These are phyloP conservation scores for Hemileccinum rubropunctum DNA, from an alignment of 768 basidiomycete genomes.

Conservation along the genomic window DNA sequence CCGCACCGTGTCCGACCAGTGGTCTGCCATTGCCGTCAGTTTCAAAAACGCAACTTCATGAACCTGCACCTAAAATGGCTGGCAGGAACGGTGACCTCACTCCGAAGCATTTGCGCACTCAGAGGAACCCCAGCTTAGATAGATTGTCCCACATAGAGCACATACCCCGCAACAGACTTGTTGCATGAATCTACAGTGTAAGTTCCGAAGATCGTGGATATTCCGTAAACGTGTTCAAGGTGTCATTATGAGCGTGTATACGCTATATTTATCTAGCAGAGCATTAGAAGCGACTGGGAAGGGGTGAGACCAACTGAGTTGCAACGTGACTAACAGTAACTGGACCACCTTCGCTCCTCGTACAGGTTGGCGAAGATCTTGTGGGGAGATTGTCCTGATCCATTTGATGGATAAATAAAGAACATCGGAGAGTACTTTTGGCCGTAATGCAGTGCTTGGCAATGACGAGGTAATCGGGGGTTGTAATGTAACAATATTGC, in stretches of 20 bases:
- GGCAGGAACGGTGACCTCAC: too few relatives aligned
- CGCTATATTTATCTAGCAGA: too few relatives aligned
- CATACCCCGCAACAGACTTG: too few relatives aligned
- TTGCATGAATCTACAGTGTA: too few relatives aligned
- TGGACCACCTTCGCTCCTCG: neutral
- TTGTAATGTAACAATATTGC: neutral
- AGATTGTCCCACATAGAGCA: too few relatives aligned
- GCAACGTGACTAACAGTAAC: neutral
- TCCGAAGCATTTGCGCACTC: too few relatives aligned
- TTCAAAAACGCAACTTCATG: neutral
- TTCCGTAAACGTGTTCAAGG: too few relatives aligned
- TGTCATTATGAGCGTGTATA: too few relatives aligned
- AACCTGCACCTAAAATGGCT: too few relatives aligned
- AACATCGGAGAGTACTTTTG: constrained; percentile 5
- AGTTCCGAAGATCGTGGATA: too few relatives aligned
- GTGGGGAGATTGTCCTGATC: constrained; percentile 3
- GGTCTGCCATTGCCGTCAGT: neutral
- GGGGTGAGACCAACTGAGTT: neutral
- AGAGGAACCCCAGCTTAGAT: too few relatives aligned
- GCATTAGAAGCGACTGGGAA: neutral
- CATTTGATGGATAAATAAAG: neutral
- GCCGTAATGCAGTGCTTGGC: neutral
- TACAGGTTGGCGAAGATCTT: neutral
- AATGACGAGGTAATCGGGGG: neutral
- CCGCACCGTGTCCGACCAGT: neutral